Percentiles rank a stretch among this genome's conserved stretches.
Evolutionary conservation across 169 alveolate species (phyloP).

Genomic region (Eimeria tenella): DNA sequence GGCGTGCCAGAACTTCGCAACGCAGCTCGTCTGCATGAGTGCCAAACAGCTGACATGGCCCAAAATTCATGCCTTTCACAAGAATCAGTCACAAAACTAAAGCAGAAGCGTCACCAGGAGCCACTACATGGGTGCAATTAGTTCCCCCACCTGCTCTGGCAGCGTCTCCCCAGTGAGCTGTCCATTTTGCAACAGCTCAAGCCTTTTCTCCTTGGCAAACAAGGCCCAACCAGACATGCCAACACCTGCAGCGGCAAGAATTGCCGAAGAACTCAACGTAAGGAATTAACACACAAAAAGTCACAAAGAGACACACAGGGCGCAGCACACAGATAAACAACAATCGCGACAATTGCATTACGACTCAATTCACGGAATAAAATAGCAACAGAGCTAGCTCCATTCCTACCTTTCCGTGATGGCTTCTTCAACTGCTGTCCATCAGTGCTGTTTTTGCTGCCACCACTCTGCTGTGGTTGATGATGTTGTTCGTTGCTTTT

Average conservation of each 20-base stretch:
- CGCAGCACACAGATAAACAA: background rate
- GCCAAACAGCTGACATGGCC: background rate
- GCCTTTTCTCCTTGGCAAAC: conserved; percentile 73
- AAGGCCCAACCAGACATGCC: conserved; percentile 79
- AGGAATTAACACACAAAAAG: background rate
- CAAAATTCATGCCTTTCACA: background rate
- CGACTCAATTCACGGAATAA: too few species aligned
- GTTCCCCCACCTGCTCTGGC: conserved; percentile 56
- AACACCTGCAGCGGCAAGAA: conserved; percentile 29
- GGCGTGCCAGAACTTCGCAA: conserved; percentile 76
- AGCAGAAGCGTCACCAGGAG: background rate
- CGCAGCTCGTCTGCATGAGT: conserved; percentile 53
- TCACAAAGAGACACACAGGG: background rate
- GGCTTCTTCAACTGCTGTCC: conserved; percentile 21
- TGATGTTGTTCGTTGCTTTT: background rate
- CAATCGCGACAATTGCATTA: too few species aligned
- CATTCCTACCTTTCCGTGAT: conserved; percentile 6
- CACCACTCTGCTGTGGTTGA: background rate
- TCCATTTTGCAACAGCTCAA: conserved; percentile 68
- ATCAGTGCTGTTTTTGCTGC: conserved; percentile 20
- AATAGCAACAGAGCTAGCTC: background rate
- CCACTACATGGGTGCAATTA: background rate
- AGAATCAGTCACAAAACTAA: background rate
- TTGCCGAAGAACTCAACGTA: background rate
- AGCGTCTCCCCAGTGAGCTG: conserved; percentile 72